phyloP scores from a whole-genome alignment of 1,284 basidiomycete genomes.

The Waitea zeae region DNA sequence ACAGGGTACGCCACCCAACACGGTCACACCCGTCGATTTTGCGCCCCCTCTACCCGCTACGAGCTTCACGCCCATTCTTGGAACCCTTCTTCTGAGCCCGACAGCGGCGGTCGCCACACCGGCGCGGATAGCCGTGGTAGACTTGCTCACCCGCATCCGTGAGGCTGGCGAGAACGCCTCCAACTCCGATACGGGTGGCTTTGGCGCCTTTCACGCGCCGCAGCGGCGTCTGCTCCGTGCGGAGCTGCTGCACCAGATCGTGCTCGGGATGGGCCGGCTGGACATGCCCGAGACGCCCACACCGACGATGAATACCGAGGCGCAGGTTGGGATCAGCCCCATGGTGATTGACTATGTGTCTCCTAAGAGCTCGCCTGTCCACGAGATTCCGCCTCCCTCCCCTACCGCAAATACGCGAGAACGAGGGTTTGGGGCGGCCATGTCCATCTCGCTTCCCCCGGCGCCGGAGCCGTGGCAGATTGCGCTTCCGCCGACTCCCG shows the following conservation, averaged over 20 bases:
- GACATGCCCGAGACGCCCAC: constrained; percentile 29
- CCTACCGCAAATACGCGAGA: too few relatives aligned
- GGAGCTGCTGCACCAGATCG: constrained; percentile 71
- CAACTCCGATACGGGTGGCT: too few relatives aligned
- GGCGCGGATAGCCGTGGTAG: constrained; percentile 64
- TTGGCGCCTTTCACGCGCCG: constrained; percentile 32
- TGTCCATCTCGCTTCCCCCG: too few relatives aligned
- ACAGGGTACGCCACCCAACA: not conserved
- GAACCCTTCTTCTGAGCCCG: constrained; percentile 72
- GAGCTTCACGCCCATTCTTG: constrained; percentile 84
- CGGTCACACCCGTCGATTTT: constrained; percentile 4
- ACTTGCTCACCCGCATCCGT: constrained; percentile 52
- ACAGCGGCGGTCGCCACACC: constrained; percentile 60
- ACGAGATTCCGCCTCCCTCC: too few relatives aligned
- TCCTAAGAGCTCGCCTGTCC: too few relatives aligned
- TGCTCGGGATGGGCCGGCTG: constrained; percentile 75
- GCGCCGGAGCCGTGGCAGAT: too few relatives aligned
- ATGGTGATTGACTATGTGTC: too few relatives aligned
- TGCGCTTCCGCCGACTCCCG: too few relatives aligned
- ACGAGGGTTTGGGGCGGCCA: too few relatives aligned
- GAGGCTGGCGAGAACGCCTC: constrained; percentile 13
- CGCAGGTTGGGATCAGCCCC: too few relatives aligned
- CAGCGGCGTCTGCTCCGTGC: constrained; percentile 54
- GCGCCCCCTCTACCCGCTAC: constrained; percentile 52
- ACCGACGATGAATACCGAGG: constrained; percentile 20